A percentile compares a stretch with the other conserved stretches of the same genome.
These are phyloP conservation scores for Oryza officinalis DNA, from an alignment of 176 grass and related monocot species.

Conservation along the genomic window DNA sequence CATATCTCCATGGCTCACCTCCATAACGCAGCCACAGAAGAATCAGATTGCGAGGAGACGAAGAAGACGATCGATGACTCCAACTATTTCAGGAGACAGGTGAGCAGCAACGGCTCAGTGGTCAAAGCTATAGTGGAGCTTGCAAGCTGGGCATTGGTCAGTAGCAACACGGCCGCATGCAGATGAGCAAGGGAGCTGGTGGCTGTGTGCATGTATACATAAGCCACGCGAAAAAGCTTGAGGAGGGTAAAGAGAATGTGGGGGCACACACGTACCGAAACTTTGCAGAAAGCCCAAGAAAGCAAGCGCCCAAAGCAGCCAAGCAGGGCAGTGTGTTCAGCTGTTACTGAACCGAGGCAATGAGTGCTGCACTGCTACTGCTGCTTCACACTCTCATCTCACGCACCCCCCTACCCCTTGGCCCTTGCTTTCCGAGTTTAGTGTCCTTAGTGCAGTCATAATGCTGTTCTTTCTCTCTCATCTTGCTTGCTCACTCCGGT, in stretches of 20 bases:
- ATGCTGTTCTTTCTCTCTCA: constrained; percentile 19
- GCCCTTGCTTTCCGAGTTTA: constrained; percentile 50
- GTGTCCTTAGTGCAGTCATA: constrained; percentile 39
- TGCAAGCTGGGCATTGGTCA: neutral
- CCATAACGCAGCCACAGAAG: constrained; percentile 34
- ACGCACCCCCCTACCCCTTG: neutral
- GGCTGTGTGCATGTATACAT: constrained; percentile 55
- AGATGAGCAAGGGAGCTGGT: constrained; percentile 9
- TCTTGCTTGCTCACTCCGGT: neutral
- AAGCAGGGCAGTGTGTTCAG: constrained; percentile 38
- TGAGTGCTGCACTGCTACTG: constrained; percentile 19
- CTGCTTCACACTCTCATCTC: constrained; percentile 12
- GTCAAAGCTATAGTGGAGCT: constrained; percentile 28
- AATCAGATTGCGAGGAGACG: constrained; percentile 12
- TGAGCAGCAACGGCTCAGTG: neutral
- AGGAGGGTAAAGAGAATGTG: constrained; percentile 36
- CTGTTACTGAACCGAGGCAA: constrained; percentile 26
- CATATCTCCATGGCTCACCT: constrained; percentile 44
- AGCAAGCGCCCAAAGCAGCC: constrained; percentile 45
- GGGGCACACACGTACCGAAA: constrained; percentile 45
- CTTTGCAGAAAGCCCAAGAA: constrained; percentile 53
- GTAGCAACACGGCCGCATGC: constrained; percentile 3
- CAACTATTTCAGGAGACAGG: neutral
- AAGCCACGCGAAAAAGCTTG: constrained; percentile 28
- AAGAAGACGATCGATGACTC: neutral